Evolutionary conservation across 208 protist species (phyloP).

Genomic region (Vickermania ingenoplastis): DNA sequence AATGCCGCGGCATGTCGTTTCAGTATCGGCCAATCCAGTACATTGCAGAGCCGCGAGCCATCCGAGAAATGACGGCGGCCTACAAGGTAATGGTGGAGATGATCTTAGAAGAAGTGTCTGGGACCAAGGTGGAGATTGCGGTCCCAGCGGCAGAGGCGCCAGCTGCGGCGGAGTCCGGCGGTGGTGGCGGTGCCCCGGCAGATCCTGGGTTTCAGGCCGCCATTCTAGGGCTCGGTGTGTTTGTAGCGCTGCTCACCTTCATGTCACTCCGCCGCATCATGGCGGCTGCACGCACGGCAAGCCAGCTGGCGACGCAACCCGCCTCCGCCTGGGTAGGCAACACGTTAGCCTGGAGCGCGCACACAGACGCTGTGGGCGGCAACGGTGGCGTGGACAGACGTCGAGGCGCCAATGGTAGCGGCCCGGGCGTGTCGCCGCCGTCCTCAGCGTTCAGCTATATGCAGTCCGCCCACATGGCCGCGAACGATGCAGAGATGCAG

Average conservation of each 20-base stretch:
- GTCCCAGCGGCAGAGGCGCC: conserved; percentile 6
- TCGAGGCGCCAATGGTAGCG: neutral
- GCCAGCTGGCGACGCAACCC: conserved; percentile 3
- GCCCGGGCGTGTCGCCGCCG: neutral
- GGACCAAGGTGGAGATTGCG: neutral
- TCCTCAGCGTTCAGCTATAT: conserved; percentile 30
- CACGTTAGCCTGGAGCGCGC: neutral
- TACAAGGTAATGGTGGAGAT: conserved; percentile 75
- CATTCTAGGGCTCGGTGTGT: conserved; percentile 41
- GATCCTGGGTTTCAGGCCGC: conserved; percentile 42
- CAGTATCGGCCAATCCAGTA: conserved; percentile 58
- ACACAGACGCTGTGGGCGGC: neutral
- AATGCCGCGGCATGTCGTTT: conserved; percentile 69
- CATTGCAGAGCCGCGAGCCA: conserved; percentile 52
- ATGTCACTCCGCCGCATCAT: conserved; percentile 32
- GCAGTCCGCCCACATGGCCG: conserved; percentile 46
- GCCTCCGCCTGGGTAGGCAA: neutral
- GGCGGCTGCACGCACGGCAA: conserved; percentile 16
- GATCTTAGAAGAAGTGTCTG: conserved; percentile 49
- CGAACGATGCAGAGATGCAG: conserved; percentile 63
- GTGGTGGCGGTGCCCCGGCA: neutral
- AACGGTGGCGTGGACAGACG: neutral
- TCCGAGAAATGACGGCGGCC: conserved; percentile 66
- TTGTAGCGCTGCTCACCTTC: conserved; percentile 51
- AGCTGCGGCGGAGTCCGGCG: neutral